Evolutionary conservation across 2,329 filamentous ascomycete genomes (phyloP), one percentile per base, ranked within the genome.

Genomic region (Cladophialophora chaetospira): DNA sequence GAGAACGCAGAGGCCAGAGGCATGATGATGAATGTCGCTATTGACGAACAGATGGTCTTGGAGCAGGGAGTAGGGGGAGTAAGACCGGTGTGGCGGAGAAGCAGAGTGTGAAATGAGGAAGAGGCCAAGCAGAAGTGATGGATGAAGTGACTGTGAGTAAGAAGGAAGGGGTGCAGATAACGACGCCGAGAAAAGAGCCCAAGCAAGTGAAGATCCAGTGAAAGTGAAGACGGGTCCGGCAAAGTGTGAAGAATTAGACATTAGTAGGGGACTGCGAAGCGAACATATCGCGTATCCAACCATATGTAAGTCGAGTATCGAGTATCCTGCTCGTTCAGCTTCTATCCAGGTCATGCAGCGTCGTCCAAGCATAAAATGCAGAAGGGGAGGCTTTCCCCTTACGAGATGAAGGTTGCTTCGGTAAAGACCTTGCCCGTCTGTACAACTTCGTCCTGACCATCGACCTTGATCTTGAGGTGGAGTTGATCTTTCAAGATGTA

Each of bases 331-430:
- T 26, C 26, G 26, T 51, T 40, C 48, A 51, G 42, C 17, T 57
- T 53, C 58, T 63, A 60, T 56, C 33, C 49, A 57, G n/a, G 38
- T 51, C 48, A 51, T 51, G 48, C 48, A 51, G 23, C 31, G 48
- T 51, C 48, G 35, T 51, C 26, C 42, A 51, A 51, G 31, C 48
- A 5, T 29, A 19, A 51, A 9, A 42, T 5, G 15, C 19, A 5
- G n/a, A n/a, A n/a, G n/a, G n/a, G n/a, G n/a, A n/a, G n/a, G n/a
- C n/a, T n/a, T n/a, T n/a, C 47, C 43, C 11, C 23, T 72, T 70
- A 87, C 50, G 88, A 91, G 75, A 99, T 96, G 77, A 97, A 99
- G n/a, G 92, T 97, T 2, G 94, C 91, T 77, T 99, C 94, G 55
- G 83, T 85, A 75, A 95, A 96, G 53, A 96, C 75, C 44, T 76